These are phyloP conservation scores for Saksenaea vasiformis DNA, from an alignment of 371 early-diverging fungal species.

Conservation along the genomic window DNA sequence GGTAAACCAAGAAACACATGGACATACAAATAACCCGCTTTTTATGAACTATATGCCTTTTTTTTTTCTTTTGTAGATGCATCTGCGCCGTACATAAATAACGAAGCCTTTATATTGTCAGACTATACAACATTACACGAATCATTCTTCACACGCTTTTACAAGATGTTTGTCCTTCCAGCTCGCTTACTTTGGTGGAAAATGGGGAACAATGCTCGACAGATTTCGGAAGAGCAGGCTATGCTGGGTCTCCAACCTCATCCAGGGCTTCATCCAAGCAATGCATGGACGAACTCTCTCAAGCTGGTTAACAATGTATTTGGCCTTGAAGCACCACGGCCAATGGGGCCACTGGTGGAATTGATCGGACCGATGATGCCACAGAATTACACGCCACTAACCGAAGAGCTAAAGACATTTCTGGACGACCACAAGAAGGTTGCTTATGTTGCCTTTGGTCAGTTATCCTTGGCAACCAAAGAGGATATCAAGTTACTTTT, in stretches of 20 bases:
- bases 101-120: neutral
- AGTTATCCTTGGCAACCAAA: slow-evolving; percentile 13
- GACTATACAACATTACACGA: neutral
- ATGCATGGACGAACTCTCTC: slow-evolving; percentile 16
- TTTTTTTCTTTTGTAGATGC: neutral
- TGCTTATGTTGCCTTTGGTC: slow-evolving; percentile 43
- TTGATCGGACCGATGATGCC: slow-evolving; percentile 38
- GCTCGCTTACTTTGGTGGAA: neutral
- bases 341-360: slow-evolving; percentile 37
- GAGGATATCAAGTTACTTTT: slow-evolving; percentile 20
- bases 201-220: neutral
- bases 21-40: neutral
- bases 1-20: slow-evolving; percentile 8
- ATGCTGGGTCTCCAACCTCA: neutral
- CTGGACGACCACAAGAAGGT: slow-evolving; percentile 21
- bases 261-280: neutral
- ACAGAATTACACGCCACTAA: slow-evolving; percentile 13
- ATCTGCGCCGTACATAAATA: neutral
- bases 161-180: slow-evolving; percentile 2
- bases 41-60: too few species aligned
- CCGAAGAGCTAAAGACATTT: slow-evolving; percentile 4
- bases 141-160: neutral
- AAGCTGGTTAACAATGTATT: slow-evolving; percentile 33
- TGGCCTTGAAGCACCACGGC: slow-evolving; percentile 32
- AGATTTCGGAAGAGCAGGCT: neutral